Evolutionary conservation across 495 filamentous ascomycete species (phyloP).

Genomic region (Poronia punctata): DNA sequence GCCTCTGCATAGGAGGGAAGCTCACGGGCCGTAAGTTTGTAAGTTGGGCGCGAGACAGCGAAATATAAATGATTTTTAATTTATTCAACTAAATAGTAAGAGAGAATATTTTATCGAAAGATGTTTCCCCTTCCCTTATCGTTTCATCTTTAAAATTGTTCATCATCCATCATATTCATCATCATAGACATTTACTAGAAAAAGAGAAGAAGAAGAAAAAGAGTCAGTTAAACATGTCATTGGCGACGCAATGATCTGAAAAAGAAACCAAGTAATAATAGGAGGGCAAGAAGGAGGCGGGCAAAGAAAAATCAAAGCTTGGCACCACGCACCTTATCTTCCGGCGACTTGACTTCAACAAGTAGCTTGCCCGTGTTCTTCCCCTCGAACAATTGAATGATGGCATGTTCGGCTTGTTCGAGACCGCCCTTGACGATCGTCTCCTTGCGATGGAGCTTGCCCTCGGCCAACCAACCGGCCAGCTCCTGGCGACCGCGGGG

Average conservation of each 20-base stretch:
- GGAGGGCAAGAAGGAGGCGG: constrained; percentile 5
- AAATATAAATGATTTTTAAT: no score
- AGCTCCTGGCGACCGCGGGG: constrained; percentile 38
- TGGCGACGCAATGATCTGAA: no score
- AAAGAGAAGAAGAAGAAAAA: no score
- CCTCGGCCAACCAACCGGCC: constrained; percentile 44
- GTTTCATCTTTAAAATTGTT: no score
- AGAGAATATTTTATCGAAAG: no score
- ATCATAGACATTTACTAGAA: no score
- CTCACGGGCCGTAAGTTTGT: no score
- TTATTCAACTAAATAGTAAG: no score
- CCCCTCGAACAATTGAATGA: constrained; percentile 48
- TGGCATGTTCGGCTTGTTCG: constrained; percentile 41
- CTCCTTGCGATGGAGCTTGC: constrained; percentile 50
- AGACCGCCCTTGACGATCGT: constrained; percentile 50
- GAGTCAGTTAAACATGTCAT: no score
- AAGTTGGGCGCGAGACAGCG: no score
- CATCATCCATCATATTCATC: no score
- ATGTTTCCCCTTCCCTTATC: no score
- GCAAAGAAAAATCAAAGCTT: constrained; percentile 10
- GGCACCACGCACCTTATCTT: constrained; percentile 10
- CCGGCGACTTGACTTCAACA: constrained; percentile 20
- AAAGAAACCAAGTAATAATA: constrained; percentile 4
- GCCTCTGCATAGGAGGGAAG: not conserved
- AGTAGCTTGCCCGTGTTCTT: constrained; percentile 45